Conservation (phyloP, 2,329 filamentous ascomycete species). For the Chaetomiaceae sp. region DNA sequence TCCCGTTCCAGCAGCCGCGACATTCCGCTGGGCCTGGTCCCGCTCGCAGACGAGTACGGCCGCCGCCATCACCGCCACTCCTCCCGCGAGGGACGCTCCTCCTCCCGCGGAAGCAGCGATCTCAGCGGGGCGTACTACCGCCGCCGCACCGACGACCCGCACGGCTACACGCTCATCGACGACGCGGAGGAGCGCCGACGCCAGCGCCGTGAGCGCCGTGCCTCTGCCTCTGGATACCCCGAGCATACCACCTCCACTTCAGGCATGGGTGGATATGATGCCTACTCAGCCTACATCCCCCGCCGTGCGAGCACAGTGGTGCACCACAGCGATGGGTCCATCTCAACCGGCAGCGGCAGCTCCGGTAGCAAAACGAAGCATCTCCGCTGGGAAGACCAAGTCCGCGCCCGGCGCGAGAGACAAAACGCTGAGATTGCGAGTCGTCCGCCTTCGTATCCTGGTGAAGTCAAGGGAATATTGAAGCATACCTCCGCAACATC, state of each 20-base stretch:
- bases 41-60: slow-evolving; percentile 19
- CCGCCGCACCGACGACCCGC: slow-evolving; percentile 12
- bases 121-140: neutral
- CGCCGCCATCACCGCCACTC: slow-evolving; percentile 12
- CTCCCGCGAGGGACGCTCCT: slow-evolving; percentile 14
- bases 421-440: slow-evolving; percentile 32
- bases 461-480: slow-evolving; percentile 30
- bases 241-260: slow-evolving; percentile 6
- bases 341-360: neutral
- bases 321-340: slow-evolving; percentile 17
- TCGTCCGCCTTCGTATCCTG: slow-evolving; percentile 24
- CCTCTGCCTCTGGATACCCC: slow-evolving; percentile 11
- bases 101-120: slow-evolving; percentile 5
- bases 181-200: slow-evolving; percentile 23
- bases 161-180: slow-evolving; percentile 3
- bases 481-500: slow-evolving; percentile 23
- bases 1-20: slow-evolving; percentile 20
- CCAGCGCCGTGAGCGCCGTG: slow-evolving; percentile 15
- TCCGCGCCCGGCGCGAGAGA: slow-evolving; percentile 22
- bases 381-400: slow-evolving; percentile 31
- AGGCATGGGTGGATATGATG: neutral
- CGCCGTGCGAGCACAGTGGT: slow-evolving; percentile 24
- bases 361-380: slow-evolving; percentile 23
- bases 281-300: slow-evolving; percentile 14
- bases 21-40: slow-evolving; percentile 18